phyloP scores from a whole-genome alignment of 495 filamentous ascomycete species.

The Xanthoparmelia taractica region DNA sequence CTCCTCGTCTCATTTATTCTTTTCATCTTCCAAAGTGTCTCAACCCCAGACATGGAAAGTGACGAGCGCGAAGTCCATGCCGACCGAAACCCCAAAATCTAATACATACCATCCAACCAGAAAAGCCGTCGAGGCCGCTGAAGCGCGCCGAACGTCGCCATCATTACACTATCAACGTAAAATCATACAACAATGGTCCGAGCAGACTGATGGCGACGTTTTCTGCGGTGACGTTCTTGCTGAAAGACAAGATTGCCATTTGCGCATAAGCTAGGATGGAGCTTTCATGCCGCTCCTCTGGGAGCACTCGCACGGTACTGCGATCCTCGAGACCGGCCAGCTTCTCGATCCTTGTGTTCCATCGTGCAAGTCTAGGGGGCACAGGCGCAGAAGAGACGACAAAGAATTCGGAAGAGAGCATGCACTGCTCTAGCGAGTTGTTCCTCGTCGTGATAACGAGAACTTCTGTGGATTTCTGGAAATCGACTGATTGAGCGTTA shows the following conservation, averaged over 20 bases:
- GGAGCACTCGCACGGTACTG: conserved; percentile 58
- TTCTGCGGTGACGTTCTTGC: conserved; percentile 63
- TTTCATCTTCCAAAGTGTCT: conserved; percentile 34
- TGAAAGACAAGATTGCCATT: conserved; percentile 64
- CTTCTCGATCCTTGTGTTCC: conserved; percentile 31
- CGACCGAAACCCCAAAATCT: conserved; percentile 44
- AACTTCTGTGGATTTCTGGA: neutral
- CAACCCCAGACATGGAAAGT: conserved; percentile 38
- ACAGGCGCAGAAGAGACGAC: conserved; percentile 14
- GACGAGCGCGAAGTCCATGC: conserved; percentile 36
- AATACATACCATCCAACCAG: conserved; percentile 57
- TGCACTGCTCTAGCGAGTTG: conserved; percentile 15
- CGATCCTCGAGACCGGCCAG: conserved; percentile 54
- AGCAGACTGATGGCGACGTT: conserved; percentile 65
- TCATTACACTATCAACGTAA: conserved; percentile 63
- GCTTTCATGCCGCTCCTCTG: conserved; percentile 41
- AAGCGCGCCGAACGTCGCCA: conserved; percentile 54
- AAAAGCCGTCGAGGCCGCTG: conserved; percentile 52
- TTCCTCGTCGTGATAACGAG: neutral
- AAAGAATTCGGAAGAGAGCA: neutral
- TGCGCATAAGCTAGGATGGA: conserved; percentile 43
- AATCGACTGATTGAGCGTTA: neutral
- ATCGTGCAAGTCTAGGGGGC: conserved; percentile 20
- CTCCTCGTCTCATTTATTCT: neutral
- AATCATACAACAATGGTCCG: conserved; percentile 53